These are phyloP conservation scores for Dothiorella sarmentorum DNA, from an alignment of 2,329 filamentous ascomycete genomes.

Conservation along the genomic window DNA sequence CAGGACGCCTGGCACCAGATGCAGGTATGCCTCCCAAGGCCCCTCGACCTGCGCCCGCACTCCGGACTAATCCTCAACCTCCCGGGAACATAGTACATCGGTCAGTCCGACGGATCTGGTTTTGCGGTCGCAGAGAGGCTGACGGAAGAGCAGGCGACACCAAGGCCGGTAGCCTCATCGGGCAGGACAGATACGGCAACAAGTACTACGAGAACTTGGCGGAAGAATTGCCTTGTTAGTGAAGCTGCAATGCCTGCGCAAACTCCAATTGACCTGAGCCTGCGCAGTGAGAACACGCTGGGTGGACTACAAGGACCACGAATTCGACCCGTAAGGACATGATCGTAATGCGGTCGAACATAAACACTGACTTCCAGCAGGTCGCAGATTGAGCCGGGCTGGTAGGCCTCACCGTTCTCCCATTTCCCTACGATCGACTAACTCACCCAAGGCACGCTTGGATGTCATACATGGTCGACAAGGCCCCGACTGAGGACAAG, in stretches of 20 bases:
- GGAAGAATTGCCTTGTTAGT: conserved; percentile 84
- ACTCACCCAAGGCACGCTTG: conserved; percentile 68
- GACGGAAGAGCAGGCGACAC: conserved; percentile 71
- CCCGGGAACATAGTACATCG: conserved; percentile 35
- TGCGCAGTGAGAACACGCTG: conserved; percentile 82
- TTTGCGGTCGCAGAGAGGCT: conserved; percentile 21
- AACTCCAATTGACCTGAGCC: conserved; percentile 19
- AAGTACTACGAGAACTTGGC: conserved; percentile 91
- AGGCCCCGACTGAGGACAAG: conserved; percentile 74
- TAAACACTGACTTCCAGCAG: conserved; percentile 46
- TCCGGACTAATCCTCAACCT: conserved; percentile 6
- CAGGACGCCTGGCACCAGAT: conserved; percentile 91
- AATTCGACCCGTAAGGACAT: conserved; percentile 67
- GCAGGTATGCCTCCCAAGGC: conserved; percentile 62
- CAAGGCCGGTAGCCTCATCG: conserved; percentile 85
- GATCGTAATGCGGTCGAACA: not conserved
- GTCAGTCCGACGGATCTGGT: conserved; percentile 24
- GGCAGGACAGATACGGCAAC: conserved; percentile 87
- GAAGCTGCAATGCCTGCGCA: not conserved
- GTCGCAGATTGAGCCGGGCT: conserved; percentile 87
- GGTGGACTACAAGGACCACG: conserved; percentile 91
- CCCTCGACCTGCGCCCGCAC: conserved; percentile 2
- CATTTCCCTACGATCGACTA: not conserved
- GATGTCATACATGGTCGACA: conserved; percentile 92
- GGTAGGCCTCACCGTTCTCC: conserved; percentile 44